Conservation (phyloP, 1,139 yeast species). For the Pichia sp. region DNA sequence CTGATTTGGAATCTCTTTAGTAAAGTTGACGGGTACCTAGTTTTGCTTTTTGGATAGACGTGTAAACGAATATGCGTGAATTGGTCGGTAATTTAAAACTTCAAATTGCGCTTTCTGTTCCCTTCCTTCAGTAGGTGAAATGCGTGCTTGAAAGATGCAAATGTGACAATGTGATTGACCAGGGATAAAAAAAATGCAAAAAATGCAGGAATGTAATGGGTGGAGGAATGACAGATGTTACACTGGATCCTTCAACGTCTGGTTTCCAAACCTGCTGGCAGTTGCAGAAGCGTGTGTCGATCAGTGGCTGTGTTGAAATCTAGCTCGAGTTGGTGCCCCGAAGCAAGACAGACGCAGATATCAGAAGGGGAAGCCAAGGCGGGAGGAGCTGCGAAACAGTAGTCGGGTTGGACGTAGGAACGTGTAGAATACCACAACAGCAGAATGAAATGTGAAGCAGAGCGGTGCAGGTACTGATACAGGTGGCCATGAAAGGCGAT, state of each 20-base stretch:
- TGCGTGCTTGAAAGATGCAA: neutral
- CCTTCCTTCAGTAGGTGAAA: neutral
- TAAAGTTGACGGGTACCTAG: slow-evolving; percentile 3
- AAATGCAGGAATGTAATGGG: neutral
- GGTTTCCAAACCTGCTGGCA: neutral
- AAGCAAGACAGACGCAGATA: neutral
- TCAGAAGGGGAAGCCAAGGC: neutral
- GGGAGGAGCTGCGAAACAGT: neutral
- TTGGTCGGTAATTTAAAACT: neutral
- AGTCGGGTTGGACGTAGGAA: neutral
- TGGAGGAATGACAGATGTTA: neutral
- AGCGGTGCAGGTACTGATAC: neutral
- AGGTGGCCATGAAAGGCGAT: neutral
- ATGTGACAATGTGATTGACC: neutral
- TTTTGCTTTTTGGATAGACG: neutral
- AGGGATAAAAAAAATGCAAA: neutral
- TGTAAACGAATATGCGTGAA: neutral
- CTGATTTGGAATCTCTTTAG: neutral
- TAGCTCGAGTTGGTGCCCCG: neutral
- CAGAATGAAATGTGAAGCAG: neutral
- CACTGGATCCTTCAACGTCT: neutral
- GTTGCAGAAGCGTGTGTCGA: neutral
- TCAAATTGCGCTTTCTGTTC: neutral
- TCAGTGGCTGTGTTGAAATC: neutral
- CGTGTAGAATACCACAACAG: neutral